Conservation (phyloP, 163 green algal genomes). For the Trebouxiophyceae sp. region DNA sequence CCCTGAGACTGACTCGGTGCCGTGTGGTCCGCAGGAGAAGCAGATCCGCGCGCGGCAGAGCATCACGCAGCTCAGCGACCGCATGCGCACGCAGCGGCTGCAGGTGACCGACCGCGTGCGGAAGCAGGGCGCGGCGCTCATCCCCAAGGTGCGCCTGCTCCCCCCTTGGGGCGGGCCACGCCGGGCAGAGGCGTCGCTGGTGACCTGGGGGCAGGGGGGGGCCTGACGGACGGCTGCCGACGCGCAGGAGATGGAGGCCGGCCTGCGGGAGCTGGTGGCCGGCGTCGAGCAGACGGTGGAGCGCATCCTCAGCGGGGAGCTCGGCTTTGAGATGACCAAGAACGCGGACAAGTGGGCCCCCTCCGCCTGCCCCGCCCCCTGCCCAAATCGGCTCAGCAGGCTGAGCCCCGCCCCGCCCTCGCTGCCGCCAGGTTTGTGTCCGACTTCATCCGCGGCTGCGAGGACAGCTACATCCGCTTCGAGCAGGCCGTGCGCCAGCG, state of each 20-base stretch:
- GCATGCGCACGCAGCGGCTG: conserved; percentile 50
- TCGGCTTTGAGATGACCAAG: conserved; percentile 40
- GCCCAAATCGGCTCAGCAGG: conserved; percentile 44
- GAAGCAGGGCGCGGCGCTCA: conserved; percentile 27
- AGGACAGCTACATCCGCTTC: conserved; percentile 30
- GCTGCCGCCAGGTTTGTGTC: conserved; percentile 30
- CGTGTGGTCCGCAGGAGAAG: conserved; percentile 40
- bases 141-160: conserved; percentile 21
- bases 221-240: too few relatives aligned
- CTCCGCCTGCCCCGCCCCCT: too few relatives aligned
- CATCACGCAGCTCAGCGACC: conserved; percentile 59
- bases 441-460: conserved; percentile 58
- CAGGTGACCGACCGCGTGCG: conserved; percentile 49
- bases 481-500: conserved; percentile 12
- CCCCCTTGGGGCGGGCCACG: background rate
- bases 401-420: conserved; percentile 10
- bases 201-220: background rate
- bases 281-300: conserved; percentile 47
- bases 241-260: conserved; percentile 38
- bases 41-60: conserved; percentile 50
- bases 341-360: conserved; percentile 46
- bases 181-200: too few relatives aligned
- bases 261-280: conserved; percentile 46
- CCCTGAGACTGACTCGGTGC: background rate
- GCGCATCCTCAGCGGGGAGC: conserved; percentile 39